phyloP scores from a whole-genome alignment of 495 filamentous ascomycete genomes.

The Parathielavia appendiculata region DNA sequence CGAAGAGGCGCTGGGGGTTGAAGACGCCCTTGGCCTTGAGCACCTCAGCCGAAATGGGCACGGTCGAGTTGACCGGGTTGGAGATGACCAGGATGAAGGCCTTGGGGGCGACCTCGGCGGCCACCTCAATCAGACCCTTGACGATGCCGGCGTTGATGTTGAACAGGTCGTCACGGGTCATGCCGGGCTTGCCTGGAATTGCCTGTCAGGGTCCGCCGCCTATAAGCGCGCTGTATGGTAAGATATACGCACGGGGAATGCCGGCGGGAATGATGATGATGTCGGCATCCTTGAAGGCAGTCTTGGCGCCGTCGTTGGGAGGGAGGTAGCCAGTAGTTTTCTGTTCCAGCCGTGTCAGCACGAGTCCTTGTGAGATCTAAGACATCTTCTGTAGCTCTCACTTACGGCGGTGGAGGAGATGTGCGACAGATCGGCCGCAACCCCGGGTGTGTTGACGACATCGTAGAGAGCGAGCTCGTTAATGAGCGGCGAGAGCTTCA shows the following conservation, averaged over 20 bases:
- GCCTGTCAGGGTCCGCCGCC: conserved; percentile 14
- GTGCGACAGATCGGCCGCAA: conserved; percentile 92
- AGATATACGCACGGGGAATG: conserved; percentile 74
- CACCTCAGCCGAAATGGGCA: conserved; percentile 94
- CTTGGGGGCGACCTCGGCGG: conserved; percentile 82
- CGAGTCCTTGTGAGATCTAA: conserved; percentile 6
- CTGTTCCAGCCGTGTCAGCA: conserved; percentile 45
- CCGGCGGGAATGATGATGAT: conserved; percentile 96
- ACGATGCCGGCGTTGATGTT: conserved; percentile 97
- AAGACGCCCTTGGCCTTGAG: conserved; percentile 90
- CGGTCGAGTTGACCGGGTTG: conserved; percentile 98
- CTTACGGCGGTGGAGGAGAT: conserved; percentile 90
- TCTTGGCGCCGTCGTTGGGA: conserved; percentile 81
- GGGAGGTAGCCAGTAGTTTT: conserved; percentile 89
- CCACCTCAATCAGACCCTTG: conserved; percentile 73
- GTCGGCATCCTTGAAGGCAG: conserved; percentile 82
- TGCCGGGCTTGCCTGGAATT: conserved; percentile 87
- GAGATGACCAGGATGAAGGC: conserved; percentile 95
- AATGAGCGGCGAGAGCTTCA: conserved; percentile 80
- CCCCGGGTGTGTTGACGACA: conserved; percentile 97
- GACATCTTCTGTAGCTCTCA: conserved; percentile 18
- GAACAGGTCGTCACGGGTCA: conserved; percentile 99
- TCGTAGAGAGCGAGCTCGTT: conserved; percentile 94
- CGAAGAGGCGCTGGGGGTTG: conserved; percentile 88
- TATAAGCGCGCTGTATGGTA: conserved; percentile 1